These are phyloP conservation scores for Daucus carota DNA, from an alignment of 129 eudicot species.

Conservation along the genomic window DNA sequence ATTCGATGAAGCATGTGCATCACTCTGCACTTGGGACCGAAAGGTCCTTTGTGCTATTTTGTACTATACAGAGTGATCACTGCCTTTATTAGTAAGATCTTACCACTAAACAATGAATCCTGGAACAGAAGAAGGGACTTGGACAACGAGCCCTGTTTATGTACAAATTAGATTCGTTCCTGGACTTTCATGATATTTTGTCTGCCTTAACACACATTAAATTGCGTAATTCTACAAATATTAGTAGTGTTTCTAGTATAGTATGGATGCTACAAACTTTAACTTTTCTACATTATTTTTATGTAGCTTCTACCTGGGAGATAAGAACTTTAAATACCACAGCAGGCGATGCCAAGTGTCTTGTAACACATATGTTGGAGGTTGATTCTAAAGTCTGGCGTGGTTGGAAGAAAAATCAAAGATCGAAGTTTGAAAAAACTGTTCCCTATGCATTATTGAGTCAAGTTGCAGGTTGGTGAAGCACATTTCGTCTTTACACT, in stretches of 20 bases:
- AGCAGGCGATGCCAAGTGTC: slow-evolving; percentile 45
- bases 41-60: not conserved
- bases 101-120: not conserved
- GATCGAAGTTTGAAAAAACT: slow-evolving; percentile 62
- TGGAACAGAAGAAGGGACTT: not conserved
- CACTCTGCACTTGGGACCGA: not conserved
- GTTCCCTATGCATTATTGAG: slow-evolving; percentile 75
- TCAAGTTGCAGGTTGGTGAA: slow-evolving; percentile 89
- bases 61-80: not conserved
- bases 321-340: slow-evolving; percentile 46
- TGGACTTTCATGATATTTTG: not conserved
- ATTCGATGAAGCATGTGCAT: not conserved
- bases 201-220: not conserved
- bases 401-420: slow-evolving; percentile 57
- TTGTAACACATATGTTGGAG: slow-evolving; percentile 84
- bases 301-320: slow-evolving; percentile 96
- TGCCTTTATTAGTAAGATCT: not conserved
- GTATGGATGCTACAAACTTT: not conserved
- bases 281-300: not conserved
- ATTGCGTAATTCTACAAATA: not conserved
- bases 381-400: slow-evolving; percentile 61
- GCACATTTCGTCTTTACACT: not conserved
- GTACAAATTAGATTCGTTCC: not conserved
- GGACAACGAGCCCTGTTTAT: not conserved
- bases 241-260: not conserved